A percentile compares a stretch with the other conserved stretches of the same genome.
Evolutionary conservation across 2,329 filamentous ascomycete genomes (phyloP).

Genomic region (Neoscytalidium dimidiatum): DNA sequence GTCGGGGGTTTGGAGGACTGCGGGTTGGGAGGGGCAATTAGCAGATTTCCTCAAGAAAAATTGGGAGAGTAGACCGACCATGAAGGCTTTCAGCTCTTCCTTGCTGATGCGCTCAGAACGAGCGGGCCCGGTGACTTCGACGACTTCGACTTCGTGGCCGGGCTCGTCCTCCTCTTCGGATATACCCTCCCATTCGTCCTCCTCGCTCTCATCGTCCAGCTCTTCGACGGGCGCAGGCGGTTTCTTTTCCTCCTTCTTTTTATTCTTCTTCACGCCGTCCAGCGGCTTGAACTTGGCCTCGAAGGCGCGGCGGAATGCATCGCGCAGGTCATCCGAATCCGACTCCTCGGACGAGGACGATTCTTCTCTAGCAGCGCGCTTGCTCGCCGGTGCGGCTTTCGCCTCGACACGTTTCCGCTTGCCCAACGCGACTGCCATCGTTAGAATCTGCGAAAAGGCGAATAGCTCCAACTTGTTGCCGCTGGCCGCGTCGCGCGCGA

Average conservation of each 20-base stretch:
- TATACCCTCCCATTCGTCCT: slow-evolving; percentile 62
- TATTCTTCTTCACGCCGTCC: slow-evolving; percentile 39
- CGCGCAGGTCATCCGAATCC: slow-evolving; percentile 62
- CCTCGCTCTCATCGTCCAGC: slow-evolving; percentile 30
- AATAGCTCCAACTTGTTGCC: not conserved
- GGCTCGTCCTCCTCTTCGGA: slow-evolving; percentile 50
- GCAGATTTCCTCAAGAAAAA: not conserved
- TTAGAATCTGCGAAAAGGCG: not conserved
- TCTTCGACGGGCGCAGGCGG: slow-evolving; percentile 28
- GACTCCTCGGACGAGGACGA: slow-evolving; percentile 25
- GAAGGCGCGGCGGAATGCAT: slow-evolving; percentile 80
- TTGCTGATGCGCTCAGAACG: slow-evolving; percentile 42
- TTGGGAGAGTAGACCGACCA: slow-evolving; percentile 54
- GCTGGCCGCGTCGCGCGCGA: not conserved
- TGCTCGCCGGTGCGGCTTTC: slow-evolving; percentile 19
- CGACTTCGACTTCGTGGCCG: slow-evolving; percentile 41
- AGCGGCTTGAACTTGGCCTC: slow-evolving; percentile 85
- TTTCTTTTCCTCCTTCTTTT: slow-evolving; percentile 32
- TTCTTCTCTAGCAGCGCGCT: slow-evolving; percentile 15
- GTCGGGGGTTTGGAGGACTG: slow-evolving; percentile 53
- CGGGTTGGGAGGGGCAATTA: slow-evolving; percentile 27
- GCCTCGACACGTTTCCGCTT: slow-evolving; percentile 47
- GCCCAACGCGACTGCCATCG: slow-evolving; percentile 45
- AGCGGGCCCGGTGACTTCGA: slow-evolving; percentile 43
- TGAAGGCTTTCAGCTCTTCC: slow-evolving; percentile 75